These are phyloP conservation scores for Gregarina niphandrodes DNA, from an alignment of 169 alveolate genomes.

Conservation along the genomic window DNA sequence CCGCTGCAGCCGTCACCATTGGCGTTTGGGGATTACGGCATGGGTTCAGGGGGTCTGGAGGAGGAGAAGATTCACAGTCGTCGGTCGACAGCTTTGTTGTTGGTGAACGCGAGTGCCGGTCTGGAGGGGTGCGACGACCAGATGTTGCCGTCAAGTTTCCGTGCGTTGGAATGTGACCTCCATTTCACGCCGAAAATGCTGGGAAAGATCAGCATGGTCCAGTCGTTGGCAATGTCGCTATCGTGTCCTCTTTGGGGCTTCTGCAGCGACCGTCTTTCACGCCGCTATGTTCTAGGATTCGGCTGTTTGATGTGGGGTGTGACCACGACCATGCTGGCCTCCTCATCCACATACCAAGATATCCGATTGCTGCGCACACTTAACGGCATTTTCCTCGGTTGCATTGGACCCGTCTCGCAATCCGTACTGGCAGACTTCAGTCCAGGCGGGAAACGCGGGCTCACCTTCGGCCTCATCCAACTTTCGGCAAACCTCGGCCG, in stretches of 20 bases:
- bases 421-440: constrained; percentile 47
- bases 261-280: constrained; percentile 46
- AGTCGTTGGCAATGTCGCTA: constrained; percentile 42
- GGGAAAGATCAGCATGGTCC: constrained; percentile 47
- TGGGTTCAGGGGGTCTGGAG: no score
- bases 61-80: no score
- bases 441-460: constrained; percentile 30
- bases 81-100: constrained; percentile 14
- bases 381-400: constrained; percentile 47
- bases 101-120: constrained; percentile 51
- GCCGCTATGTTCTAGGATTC: constrained; percentile 43
- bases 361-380: constrained; percentile 39
- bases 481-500: constrained; percentile 45
- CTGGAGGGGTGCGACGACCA: constrained; percentile 63
- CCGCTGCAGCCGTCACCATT: no score
- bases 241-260: constrained; percentile 65
- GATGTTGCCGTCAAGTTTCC: constrained; percentile 51
- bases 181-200: constrained; percentile 44
- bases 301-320: constrained; percentile 59
- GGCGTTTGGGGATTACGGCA: no score
- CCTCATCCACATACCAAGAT: constrained; percentile 35
- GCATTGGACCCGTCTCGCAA: constrained; percentile 51
- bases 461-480: constrained; percentile 49
- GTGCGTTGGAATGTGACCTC: constrained; percentile 57
- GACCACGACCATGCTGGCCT: constrained; percentile 39